phyloP scores from a whole-genome alignment of 495 filamentous ascomycete genomes.

The Neurospora sp. region DNA sequence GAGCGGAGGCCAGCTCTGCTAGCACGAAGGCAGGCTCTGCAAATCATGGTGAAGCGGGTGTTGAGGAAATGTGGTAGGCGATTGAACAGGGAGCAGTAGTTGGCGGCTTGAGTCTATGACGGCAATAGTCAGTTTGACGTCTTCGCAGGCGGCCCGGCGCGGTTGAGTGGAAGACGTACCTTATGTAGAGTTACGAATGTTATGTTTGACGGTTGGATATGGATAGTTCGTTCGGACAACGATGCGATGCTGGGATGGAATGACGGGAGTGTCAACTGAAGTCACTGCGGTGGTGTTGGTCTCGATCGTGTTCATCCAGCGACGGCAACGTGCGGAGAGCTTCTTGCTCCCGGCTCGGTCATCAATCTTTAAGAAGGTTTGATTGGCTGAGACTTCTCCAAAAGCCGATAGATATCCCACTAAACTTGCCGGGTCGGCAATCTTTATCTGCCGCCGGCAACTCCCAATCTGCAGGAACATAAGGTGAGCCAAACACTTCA shows the following conservation, averaged over 20 bases:
- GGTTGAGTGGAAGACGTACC: not conserved
- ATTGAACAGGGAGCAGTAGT: not conserved
- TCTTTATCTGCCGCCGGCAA: not conserved
- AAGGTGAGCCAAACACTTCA: not conserved
- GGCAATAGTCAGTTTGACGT: not conserved
- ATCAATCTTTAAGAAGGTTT: not conserved
- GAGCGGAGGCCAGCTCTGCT: not conserved
- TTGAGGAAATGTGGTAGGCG: not conserved
- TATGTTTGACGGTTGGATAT: not conserved
- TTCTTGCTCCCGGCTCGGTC: not conserved
- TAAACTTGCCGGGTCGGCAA: not conserved
- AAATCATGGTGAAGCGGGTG: constrained; percentile 12
- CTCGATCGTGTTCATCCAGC: not conserved
- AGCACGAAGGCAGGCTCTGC: constrained; percentile 16
- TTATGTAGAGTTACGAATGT: not conserved
- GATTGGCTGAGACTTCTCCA: not conserved
- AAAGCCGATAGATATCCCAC: not conserved
- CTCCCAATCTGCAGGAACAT: not conserved
- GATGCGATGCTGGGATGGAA: not conserved
- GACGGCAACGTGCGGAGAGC: not conserved
- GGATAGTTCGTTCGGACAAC: not conserved
- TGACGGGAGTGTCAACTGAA: not conserved
- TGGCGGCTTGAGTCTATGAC: not conserved
- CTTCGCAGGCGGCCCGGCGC: not conserved
- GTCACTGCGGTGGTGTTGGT: not conserved